Base-by-base conservation (phyloP, 1,139 yeast genomes). In the Debaryomyces sp. region DNA sequence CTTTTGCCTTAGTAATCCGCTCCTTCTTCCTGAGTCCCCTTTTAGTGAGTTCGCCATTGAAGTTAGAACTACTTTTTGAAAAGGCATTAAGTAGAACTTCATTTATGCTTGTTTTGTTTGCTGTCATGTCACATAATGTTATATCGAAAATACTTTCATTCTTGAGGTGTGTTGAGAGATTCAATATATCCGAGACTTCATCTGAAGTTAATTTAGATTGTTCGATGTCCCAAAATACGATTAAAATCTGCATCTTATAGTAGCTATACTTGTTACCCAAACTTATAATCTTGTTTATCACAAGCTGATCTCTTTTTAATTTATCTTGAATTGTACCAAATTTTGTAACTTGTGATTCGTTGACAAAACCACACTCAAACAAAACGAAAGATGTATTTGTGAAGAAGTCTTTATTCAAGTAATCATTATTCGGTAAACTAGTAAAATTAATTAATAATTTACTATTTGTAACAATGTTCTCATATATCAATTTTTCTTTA, bases 321-420 rank as follows among this genome's bases (percentile, higher is more conserved):
- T 75, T 78, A 1, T 60, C 57, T 5, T 56, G 48, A 3, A 74
- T 55, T 2, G 61, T 50, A 7, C 40, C 40, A 45, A 52, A 58
- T 23, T 52, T 53, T 12, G 49, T 33, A 12, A 43, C 15, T 30
- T 46, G 49, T 17, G 55, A 61, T 5, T 58, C 50, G 9, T 58
- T 58, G 1, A 66, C 55, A 12, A 72, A 56, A 2, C 84, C 84
- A 55, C 81, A 71, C 54, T 80, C 83, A 53, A 80, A 68, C 9
- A 81, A 49, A 3, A 81, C 49, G 46, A 78, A 71, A 1, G 76
- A 62, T 1, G 76, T 63, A 32, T 66, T 61, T 13, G 66, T 58
- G 55, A 81, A 79, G 47, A 70, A 71, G 3, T 63, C 63, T 39
- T 67, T 66, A 23, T 69, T 69, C 35, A 71, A 55, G 45, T 69